Conservation (phyloP, 345 rosid species). For the Stellera chamaejasme region DNA sequence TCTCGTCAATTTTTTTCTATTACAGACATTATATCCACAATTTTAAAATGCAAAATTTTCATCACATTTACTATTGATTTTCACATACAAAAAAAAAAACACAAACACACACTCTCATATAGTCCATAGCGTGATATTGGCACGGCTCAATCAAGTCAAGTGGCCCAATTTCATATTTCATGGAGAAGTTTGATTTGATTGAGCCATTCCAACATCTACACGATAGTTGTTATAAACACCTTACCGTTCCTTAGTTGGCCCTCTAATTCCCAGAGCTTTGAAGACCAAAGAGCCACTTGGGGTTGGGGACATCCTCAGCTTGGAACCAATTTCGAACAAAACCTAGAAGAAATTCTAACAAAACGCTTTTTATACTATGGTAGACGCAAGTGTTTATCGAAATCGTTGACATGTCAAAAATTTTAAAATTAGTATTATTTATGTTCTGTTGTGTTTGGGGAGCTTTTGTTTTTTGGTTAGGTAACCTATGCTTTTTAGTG, state of each 20-base stretch:
- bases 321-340: too few relatives aligned
- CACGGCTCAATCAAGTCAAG: conserved; percentile 80
- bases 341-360: too few relatives aligned
- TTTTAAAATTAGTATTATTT: conserved; percentile 13
- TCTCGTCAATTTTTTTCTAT: too few relatives aligned
- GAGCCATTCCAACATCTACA: conserved; percentile 48
- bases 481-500: conserved; percentile 16
- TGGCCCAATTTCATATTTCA: conserved; percentile 21
- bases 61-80: not conserved
- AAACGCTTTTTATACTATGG: not conserved
- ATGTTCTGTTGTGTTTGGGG: not conserved
- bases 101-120: not conserved
- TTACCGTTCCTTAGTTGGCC: too few relatives aligned
- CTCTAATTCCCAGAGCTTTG: too few relatives aligned
- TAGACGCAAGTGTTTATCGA: conserved; percentile 2
- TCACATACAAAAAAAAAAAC: not conserved
- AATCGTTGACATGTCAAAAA: conserved; percentile 44
- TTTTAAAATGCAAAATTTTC: too few relatives aligned
- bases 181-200: conserved; percentile 49
- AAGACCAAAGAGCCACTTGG: too few relatives aligned
- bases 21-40: too few relatives aligned
- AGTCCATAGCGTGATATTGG: conserved; percentile 37
- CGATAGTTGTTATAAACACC: not conserved
- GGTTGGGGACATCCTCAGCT: too few relatives aligned
- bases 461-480: conserved; percentile 6